Percentiles rank a stretch among this genome's conserved stretches.
Evolutionary conservation across 139 green algal species (phyloP).

Genomic region (Raphidocelis subcapitata): DNA sequence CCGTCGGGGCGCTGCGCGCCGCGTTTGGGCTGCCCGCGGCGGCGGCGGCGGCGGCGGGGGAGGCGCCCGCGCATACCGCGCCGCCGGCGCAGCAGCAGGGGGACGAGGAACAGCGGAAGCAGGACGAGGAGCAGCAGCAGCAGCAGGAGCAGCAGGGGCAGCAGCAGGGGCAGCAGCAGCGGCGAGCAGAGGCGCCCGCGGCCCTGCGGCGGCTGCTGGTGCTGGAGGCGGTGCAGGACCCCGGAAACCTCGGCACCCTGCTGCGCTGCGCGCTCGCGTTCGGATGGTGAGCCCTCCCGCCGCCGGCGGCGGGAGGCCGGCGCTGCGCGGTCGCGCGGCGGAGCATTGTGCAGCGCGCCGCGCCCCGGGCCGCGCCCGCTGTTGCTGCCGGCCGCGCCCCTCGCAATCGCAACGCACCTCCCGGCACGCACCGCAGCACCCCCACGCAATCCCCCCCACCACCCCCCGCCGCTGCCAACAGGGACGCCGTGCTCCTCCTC

Average conservation of each 20-base stretch:
- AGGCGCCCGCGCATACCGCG: background rate
- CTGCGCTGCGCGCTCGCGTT: slow-evolving; percentile 73
- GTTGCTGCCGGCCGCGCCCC: no score
- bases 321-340: no score
- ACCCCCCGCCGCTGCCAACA: no score
- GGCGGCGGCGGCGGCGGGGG: slow-evolving; percentile 2
- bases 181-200: background rate
- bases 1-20: slow-evolving; percentile 23
- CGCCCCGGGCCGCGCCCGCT: no score
- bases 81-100: background rate
- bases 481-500: slow-evolving; percentile 68
- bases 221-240: slow-evolving; percentile 73
- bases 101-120: background rate
- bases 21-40: background rate
- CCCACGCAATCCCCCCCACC: no score
- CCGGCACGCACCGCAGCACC: no score
- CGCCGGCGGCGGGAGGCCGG: no score
- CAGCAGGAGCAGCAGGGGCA: background rate
- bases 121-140: background rate
- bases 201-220: slow-evolving; percentile 57
- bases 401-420: no score
- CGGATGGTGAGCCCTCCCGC: slow-evolving; percentile 48
- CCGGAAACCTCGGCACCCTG: slow-evolving; percentile 71
- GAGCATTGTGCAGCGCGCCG: no score
- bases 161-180: background rate